phyloP scores from a whole-genome alignment of 176 grass and related monocot species.

The Alloteropsis semialata region DNA sequence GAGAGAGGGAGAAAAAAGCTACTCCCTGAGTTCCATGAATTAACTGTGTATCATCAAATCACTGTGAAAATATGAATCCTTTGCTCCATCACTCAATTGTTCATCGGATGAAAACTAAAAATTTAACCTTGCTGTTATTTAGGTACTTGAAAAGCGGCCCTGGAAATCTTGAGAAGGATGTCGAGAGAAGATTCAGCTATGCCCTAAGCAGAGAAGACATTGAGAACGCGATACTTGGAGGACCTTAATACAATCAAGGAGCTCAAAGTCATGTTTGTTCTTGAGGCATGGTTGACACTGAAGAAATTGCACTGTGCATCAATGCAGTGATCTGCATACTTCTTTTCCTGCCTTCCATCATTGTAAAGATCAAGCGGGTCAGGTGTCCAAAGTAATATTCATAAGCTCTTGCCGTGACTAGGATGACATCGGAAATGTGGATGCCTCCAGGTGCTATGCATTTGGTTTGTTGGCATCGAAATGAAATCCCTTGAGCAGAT shows the following conservation, averaged over 20 bases:
- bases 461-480: neutral
- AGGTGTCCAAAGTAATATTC: neutral
- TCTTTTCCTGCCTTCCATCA: neutral
- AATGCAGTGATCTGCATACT: neutral
- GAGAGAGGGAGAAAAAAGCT: no score
- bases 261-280: neutral
- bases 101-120: neutral
- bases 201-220: slow-evolving; percentile 95
- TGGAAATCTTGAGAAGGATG: slow-evolving; percentile 85
- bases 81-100: neutral
- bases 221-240: slow-evolving; percentile 84
- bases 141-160: slow-evolving; percentile 91
- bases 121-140: neutral
- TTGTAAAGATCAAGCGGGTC: neutral
- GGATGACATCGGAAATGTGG: neutral
- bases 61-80: neutral
- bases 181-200: slow-evolving; percentile 94
- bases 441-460: neutral
- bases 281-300: neutral
- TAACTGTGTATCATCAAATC: neutral
- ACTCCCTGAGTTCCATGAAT: neutral
- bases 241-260: slow-evolving; percentile 44
- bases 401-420: neutral
- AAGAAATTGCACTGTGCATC: neutral
- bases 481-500: neutral